Evolutionary conservation across 176 grass and related monocot species (phyloP), one percentile per base, ranked within the genome.

Genomic region (Zea luxurians): DNA sequence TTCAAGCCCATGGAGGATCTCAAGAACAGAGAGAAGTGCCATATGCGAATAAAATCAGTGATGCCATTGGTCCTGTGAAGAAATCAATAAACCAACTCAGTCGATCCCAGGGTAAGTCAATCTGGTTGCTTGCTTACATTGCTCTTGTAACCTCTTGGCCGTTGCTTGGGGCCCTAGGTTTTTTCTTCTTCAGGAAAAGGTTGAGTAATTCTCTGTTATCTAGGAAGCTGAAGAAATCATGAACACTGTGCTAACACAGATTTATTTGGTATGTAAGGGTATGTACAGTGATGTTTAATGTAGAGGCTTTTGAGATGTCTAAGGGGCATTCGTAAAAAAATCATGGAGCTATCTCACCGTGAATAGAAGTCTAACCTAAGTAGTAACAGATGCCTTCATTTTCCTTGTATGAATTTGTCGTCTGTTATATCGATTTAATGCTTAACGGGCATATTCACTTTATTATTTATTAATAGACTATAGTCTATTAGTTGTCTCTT

Each of bases 61-160:
- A 90, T 72, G 69, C 5, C 16, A 94, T 88, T 27, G 63, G 79
- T 49, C 89, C 91, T 36, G 62, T 94, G 6, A 94, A 91, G 87
- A 94, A 82, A 87, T 98, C 95, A 36, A 64, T 94, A 66, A 86
- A 87, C 57, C 87, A 90, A 54, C 61, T 98, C 18, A 43, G 43
- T 46, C 86, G 68, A 53, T 80, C 62, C 18, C 90, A 90, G 64
- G 75, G 88, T 40, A 90, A 46, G 48, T 92, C 92, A 3, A 59
- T 90, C 46, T 94, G 92, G 91, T 71, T 94, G 81, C 85, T 94
- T 48, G 92, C 89, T 59, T 98, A 98, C 37, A 87, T 98, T 48
- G 89, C 96, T 34, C 69, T 87, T 37, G 70, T 89, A 64, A 92
- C 96, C 15, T 92, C 85, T 72, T 98, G 92, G 96, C 96, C 92